Evolutionary conservation across 129 eudicot genomes (phyloP).

Genomic region (Tagetes patula): DNA sequence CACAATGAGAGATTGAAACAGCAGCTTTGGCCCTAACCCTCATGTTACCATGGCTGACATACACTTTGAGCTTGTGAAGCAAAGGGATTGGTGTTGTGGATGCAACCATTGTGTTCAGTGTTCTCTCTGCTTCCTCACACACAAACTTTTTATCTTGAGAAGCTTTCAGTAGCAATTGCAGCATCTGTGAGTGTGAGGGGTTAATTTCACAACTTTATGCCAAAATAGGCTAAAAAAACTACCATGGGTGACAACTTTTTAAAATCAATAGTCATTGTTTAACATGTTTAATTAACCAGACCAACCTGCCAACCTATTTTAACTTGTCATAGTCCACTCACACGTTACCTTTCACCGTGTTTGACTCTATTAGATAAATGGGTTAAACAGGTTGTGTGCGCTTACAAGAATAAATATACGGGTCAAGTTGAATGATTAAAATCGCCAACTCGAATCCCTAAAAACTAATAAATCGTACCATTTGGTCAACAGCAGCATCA

Average conservation of each 20-base stretch:
- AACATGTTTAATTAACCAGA: neutral
- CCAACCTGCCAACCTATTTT: neutral
- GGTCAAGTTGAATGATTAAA: neutral
- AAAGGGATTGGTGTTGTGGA: slow-evolving; percentile 69
- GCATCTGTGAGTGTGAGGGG: slow-evolving; percentile 44
- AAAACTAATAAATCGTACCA: slow-evolving; percentile 43
- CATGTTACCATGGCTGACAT: slow-evolving; percentile 63
- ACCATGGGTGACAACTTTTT: neutral
- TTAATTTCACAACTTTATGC: neutral
- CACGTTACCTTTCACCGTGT: neutral
- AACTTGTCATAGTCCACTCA: neutral
- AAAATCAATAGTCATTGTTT: too few relatives aligned
- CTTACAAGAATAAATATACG: neutral
- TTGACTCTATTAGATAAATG: neutral
- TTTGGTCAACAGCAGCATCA: slow-evolving; percentile 66
- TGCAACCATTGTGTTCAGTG: slow-evolving; percentile 70
- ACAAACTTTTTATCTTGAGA: slow-evolving; percentile 92
- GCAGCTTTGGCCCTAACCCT: slow-evolving; percentile 98
- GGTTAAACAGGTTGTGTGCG: neutral
- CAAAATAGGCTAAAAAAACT: neutral
- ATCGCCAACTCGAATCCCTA: neutral
- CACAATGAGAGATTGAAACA: slow-evolving; percentile 60
- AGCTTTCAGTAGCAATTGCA: slow-evolving; percentile 83
- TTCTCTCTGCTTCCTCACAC: slow-evolving; percentile 90
- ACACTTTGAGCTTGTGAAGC: slow-evolving; percentile 60